Base-by-base conservation (phyloP, 75 land plant species). In the Picea glauca region DNA sequence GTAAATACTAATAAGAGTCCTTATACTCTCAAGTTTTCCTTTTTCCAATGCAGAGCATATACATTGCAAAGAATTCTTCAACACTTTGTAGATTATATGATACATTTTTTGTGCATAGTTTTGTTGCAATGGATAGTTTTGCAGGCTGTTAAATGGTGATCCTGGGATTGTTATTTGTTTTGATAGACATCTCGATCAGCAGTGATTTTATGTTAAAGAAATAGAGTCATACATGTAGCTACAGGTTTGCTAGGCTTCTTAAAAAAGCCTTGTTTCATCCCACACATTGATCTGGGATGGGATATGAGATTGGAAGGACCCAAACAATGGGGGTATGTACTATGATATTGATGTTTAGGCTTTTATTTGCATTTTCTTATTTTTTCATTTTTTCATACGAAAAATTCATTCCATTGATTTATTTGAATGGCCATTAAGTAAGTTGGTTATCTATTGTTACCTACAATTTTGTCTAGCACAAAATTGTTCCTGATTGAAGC, bases 1-100 rank as follows among this genome's bases (percentile, higher is more conserved):
- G 88, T 87, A 81, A 38, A 31, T n/a, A 68, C n/a, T 38, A 40
- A 68, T 43, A 40, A 23, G 30, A 75, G 14, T 56, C 60, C 18
- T 14, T 54, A 31, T 21, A 75, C 6, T 58, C 35, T 54, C 76
- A 75, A 54, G 7, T 30, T 75, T 75, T 15, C 20, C 30, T 56
- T 50, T 23, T 75, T 17, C 15, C 35, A 60, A 30, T 60, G 78
- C n/a, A 21, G n/a, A 54, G 3, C 3, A 54, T 74, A 30, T 58
- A n/a, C 62, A 11, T 35, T 40, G 31, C 35, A 63, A 78, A 31
- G 33, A 43, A 0, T 4, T 12, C 20, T 70, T 78, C 8, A 74
- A 13, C 31, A 46, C 18, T 35, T 13, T 74, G 20, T 56, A 40
- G 21, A 79, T 78, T 66, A 17, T 0, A 33, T 33, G 40, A n/a